Evolutionary conservation across 176 grass and related monocot species (phyloP).

Genomic region (Metroxylon sagu): DNA sequence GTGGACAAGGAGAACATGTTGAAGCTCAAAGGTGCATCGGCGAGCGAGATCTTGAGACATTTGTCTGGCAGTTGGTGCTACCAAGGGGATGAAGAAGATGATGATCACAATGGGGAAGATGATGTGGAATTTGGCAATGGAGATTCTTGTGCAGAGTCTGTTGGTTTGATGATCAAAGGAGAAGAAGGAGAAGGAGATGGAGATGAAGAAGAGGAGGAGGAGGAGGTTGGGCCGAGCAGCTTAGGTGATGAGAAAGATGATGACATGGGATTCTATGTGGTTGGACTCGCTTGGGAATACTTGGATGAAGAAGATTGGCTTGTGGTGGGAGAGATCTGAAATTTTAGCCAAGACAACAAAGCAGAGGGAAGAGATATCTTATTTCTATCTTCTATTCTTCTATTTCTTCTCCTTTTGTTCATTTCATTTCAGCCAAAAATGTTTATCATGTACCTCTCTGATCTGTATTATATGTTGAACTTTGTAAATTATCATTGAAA

Average conservation of each 20-base stretch:
- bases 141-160: slow-evolving; percentile 4
- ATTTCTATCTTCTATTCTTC: no score
- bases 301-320: slow-evolving; percentile 88
- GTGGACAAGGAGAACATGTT: slow-evolving; percentile 12
- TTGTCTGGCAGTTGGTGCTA: slow-evolving; percentile 23
- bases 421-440: no score
- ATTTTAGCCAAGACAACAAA: no score
- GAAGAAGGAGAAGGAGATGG: slow-evolving; percentile 13
- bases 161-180: neutral
- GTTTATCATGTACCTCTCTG: no score
- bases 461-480: no score
- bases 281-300: slow-evolving; percentile 55
- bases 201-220: slow-evolving; percentile 1
- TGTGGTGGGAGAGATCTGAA: slow-evolving; percentile 77
- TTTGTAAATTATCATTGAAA: no score
- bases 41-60: slow-evolving; percentile 42
- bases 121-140: neutral
- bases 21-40: slow-evolving; percentile 40
- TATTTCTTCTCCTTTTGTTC: no score
- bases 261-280: slow-evolving; percentile 65
- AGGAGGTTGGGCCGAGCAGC: neutral
- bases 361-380: no score
- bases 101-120: slow-evolving; percentile 27
- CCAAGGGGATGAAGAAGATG: neutral
- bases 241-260: slow-evolving; percentile 16